These are phyloP conservation scores for Paramecium pentaurelia DNA, from an alignment of 73 alveolate genomes.

Conservation along the genomic window DNA sequence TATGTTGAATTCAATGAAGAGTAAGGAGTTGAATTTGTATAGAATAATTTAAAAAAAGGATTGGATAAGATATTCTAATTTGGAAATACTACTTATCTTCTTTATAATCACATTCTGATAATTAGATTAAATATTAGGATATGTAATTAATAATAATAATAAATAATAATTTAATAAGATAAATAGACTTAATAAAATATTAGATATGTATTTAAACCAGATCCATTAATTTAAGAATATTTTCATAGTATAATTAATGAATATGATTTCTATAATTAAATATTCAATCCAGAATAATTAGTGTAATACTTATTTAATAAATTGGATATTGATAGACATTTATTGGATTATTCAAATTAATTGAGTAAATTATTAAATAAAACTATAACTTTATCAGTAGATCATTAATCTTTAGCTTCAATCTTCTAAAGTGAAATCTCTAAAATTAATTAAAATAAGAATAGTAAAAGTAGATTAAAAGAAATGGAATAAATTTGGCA, in stretches of 20 bases:
- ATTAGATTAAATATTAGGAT: not conserved
- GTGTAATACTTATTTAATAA: not conserved
- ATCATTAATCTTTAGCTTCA: conserved; percentile 16
- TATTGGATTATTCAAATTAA: not conserved
- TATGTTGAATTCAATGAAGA: conserved; percentile 44
- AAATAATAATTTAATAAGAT: not conserved
- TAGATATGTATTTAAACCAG: not conserved
- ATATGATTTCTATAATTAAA: not conserved
- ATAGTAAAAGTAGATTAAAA: not conserved
- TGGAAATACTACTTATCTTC: not conserved
- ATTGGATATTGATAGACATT: not conserved
- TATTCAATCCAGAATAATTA: conserved; percentile 1
- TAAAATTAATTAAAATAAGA: not conserved
- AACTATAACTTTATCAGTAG: conserved; percentile 15
- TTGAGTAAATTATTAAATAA: not conserved
- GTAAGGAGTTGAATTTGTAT: not conserved
- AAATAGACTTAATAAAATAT: not conserved
- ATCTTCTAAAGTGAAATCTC: not conserved
- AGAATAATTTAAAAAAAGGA: not conserved
- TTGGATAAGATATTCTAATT: not conserved
- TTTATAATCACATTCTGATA: not conserved
- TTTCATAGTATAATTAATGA: not conserved
- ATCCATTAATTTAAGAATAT: not conserved
- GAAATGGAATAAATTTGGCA: conserved; percentile 30
- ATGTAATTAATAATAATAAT: not conserved